These are phyloP conservation scores for Oxalis stricta DNA, from an alignment of 441 rosid genomes.

Conservation along the genomic window DNA sequence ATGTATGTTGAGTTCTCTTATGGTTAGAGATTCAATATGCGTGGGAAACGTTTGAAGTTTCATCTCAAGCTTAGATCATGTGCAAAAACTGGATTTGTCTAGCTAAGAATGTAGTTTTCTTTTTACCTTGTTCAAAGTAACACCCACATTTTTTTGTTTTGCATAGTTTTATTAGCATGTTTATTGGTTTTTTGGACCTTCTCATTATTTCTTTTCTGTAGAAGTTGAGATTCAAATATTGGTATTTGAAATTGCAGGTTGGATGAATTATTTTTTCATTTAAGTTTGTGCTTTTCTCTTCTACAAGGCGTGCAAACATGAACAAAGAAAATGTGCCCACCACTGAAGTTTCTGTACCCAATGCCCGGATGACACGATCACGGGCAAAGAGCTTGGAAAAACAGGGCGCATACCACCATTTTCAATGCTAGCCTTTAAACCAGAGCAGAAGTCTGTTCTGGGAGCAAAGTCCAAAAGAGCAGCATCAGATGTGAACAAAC, in stretches of 20 bases:
- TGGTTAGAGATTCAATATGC: too few relatives aligned
- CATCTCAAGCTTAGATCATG: too few relatives aligned
- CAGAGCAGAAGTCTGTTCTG: conserved; percentile 33
- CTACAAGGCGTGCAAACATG: conserved; percentile 34
- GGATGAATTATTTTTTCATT: conserved; percentile 20
- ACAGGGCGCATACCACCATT: conserved; percentile 32
- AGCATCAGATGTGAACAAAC: conserved; percentile 29
- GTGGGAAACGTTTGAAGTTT: too few relatives aligned
- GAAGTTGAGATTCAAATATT: conserved; percentile 2
- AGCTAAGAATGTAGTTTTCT: too few relatives aligned
- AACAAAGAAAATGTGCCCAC: conserved; percentile 38
- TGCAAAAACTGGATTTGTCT: too few relatives aligned
- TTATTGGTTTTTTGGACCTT: background rate
- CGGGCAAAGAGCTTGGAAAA: conserved; percentile 43
- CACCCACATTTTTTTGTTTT: background rate
- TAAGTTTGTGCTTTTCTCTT: conserved; percentile 23
- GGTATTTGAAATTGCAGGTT: conserved; percentile 24
- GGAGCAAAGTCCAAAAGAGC: conserved; percentile 28
- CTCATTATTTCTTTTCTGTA: background rate
- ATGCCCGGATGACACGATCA: conserved; percentile 52
- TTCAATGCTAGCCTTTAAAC: conserved; percentile 44
- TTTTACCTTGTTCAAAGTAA: too few relatives aligned
- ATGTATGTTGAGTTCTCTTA: too few relatives aligned
- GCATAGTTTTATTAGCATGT: background rate
- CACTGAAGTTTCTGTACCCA: conserved; percentile 23